phyloP scores from a whole-genome alignment of 768 basidiomycete genomes.

The Boletales sp. region DNA sequence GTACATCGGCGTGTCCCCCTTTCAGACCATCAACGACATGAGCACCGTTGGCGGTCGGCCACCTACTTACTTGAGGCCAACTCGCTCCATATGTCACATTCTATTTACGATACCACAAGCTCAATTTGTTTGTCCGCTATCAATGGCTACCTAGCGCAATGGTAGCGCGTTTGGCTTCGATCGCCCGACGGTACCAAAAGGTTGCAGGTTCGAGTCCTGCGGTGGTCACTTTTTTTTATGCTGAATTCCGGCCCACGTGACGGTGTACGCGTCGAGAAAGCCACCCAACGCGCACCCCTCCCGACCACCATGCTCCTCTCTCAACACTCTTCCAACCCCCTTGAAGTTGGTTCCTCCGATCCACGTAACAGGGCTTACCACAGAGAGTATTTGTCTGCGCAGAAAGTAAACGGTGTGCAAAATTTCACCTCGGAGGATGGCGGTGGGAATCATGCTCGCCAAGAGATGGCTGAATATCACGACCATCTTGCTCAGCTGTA shows the following conservation, averaged over 20 bases:
- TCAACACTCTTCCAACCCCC: conserved; percentile 71
- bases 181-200: conserved; percentile 77
- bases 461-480: conserved; percentile 46
- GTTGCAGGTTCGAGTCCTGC: conserved; percentile 97
- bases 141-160: conserved; percentile 81
- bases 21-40: conserved; percentile 31
- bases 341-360: conserved; percentile 65
- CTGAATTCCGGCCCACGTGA: conserved; percentile 19
- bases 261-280: conserved; percentile 6
- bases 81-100: conserved; percentile 15
- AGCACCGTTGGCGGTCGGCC: conserved; percentile 15
- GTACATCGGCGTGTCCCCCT: conserved; percentile 38
- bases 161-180: conserved; percentile 96
- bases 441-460: conserved; percentile 30
- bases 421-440: conserved; percentile 52
- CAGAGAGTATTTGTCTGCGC: conserved; percentile 35
- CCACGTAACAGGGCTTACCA: conserved; percentile 45
- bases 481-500: conserved; percentile 47
- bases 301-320: conserved; percentile 49
- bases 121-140: fast-evolving
- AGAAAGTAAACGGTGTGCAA: conserved; percentile 29
- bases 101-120: neutral
- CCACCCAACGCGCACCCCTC: neutral
- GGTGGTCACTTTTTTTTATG: conserved; percentile 57
- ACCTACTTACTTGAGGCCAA: conserved; percentile 13